Evolutionary conservation across 805 yeast species (phyloP), one percentile per base, ranked within the genome.

Genomic region (Scheffersomyces amazonensis): DNA sequence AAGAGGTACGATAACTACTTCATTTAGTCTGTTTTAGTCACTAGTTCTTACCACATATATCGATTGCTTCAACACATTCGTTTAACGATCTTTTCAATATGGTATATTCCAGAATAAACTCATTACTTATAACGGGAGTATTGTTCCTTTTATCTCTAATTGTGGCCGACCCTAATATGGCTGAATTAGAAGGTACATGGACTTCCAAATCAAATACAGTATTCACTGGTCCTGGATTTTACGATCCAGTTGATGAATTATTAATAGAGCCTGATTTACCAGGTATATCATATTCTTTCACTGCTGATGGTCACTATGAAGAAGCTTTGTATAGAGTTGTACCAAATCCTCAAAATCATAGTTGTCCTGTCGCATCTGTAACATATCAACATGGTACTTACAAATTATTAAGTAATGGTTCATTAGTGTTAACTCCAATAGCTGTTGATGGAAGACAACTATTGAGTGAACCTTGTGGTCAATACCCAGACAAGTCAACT

Each of bases 181-280:
- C 46, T 15, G 75, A 70, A 48, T 54, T 87, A 33, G 86, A 71
- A 30, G 99, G 99, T 5, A 93, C 99, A 0, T 93, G 99, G 99
- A 64, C 90, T 1, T 83, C 97, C 13, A 93, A 93, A 62, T 81
- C 97, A 10, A 87, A 86, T 60, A 81, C 95, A 10, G 99, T 93
- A 6, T 83, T 91, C 68, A 93, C 99, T 1, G 99, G 99, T 0
- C 96, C 98, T 5, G 85, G 90, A 2, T 93, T 93, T 57, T 93
- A 79, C 59, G 98, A 93, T 60, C 99, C 99, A 2, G 85, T 89
- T 20, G 96, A 91, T 57, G 99, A 93, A 62, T 76, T 91, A 13
- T 69, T 93, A 41, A 87, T 89, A 44, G 99, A 93, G 60, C 99
- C 99, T 2, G 91, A 90, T 7, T 73, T 93, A 30, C 96, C 99